Conservation (phyloP, 108 stramenopile genomes). For the Parmales sp. region DNA sequence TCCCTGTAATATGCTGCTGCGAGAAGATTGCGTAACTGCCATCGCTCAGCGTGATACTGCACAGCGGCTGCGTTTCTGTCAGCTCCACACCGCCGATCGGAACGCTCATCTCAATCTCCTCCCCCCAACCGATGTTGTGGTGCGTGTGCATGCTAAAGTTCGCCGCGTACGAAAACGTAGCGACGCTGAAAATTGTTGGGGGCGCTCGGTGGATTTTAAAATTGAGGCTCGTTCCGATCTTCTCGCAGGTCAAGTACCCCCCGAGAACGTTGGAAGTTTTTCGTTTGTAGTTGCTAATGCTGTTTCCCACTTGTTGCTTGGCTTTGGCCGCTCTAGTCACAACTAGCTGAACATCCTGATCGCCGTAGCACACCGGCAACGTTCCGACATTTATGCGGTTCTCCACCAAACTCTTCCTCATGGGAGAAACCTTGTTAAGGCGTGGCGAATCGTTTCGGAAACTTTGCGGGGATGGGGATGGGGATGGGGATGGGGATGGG, state of each 20-base stretch:
- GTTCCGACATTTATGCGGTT: background rate
- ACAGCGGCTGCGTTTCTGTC: background rate
- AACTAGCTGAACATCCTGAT: background rate
- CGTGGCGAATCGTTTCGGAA: too few species aligned
- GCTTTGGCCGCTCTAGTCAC: background rate
- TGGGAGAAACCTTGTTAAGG: too few species aligned
- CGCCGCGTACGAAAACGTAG: background rate
- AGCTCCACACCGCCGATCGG: background rate
- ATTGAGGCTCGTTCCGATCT: background rate
- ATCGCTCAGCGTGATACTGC: background rate
- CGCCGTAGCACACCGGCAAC: background rate
- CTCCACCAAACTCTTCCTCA: too few species aligned
- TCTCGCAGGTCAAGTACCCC: conserved; percentile 10
- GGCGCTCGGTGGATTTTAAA: background rate
- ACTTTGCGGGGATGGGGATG: too few species aligned
- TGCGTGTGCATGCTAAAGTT: background rate
- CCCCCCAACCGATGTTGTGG: conserved; percentile 4
- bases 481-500: too few species aligned
- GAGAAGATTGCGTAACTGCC: background rate
- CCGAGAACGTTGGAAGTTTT: background rate
- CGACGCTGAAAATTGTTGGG: background rate
- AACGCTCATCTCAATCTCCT: conserved; percentile 3
- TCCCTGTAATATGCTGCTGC: background rate
- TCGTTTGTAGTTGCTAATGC: conserved; percentile 4
- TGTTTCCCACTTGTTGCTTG: background rate